Evolutionary conservation across 2,329 filamentous ascomycete genomes (phyloP), one percentile per base, ranked within the genome.

Genomic region (Ophiocordyceps camponoti-saundersi): DNA sequence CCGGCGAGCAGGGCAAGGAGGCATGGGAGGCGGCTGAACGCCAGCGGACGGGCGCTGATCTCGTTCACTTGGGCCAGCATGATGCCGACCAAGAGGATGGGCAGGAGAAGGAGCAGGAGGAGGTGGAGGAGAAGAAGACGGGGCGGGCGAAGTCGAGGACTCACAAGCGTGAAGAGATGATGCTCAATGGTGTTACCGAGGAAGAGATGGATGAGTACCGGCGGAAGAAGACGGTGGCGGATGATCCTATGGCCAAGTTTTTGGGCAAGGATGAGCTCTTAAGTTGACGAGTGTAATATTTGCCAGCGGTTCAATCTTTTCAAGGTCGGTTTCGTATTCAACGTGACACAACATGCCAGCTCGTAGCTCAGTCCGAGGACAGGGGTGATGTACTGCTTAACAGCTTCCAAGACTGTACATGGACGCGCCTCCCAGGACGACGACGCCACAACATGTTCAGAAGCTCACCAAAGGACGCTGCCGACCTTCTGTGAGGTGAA

Each of bases 161-260:
- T 63, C 74, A 88, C 42, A 85, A 82, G 1, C 66, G 86, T 29
- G 79, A 85, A 47, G 85, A 94, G 59, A 80, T 94, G 72, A 80
- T 94, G 72, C 78, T 82, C 55, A 77, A 77, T 21, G 85, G 82
- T 1, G 73, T 92, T 13, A 80, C 81, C 0, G 86, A 94, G 58
- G 84, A 83, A 48, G 87, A 95, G 53, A 75, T 95, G 67, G 89
- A 95, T 48, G 79, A 82, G 49, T 95, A 93, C 61, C 77, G 87
- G 55, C 75, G 78, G 53, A 89, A 87, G 60, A 73, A 81, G 52
- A 75, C 78, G 46, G 79, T 77, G 26, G 79, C 80, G 1, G 76
- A 86, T 52, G 89, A 95, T 65, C 89, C 89, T 0, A 95, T 95
- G 89, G 85, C 86, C 1, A 80, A 78, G 6, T 77, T 86, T 54